These are phyloP conservation scores for Carpinus viminea DNA, from an alignment of 306 rosid species.

Conservation along the genomic window DNA sequence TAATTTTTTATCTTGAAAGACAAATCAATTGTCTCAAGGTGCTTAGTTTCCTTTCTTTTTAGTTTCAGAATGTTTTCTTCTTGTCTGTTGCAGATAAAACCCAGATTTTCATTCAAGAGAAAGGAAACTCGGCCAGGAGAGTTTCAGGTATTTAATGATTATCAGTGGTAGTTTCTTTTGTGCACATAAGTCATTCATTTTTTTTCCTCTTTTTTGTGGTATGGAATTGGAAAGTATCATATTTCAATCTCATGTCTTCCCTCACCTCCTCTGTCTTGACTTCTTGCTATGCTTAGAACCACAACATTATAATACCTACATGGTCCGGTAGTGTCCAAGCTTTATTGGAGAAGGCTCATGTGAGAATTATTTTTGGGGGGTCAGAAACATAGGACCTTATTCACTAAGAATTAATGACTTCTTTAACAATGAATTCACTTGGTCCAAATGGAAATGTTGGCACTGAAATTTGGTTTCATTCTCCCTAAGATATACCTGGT, in stretches of 20 bases:
- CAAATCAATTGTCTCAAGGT: conserved; percentile 16
- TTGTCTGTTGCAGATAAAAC: conserved; percentile 64
- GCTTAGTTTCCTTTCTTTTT: conserved; percentile 5
- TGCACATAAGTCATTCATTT: conserved; percentile 2
- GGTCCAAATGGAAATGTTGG: neutral
- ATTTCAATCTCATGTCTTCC: neutral
- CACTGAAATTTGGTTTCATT: neutral
- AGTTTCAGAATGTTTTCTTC: neutral
- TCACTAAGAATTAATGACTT: neutral
- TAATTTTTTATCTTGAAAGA: conserved; percentile 19
- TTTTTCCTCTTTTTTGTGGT: conserved; percentile 9
- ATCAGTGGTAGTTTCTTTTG: neutral
- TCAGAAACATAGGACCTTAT: neutral
- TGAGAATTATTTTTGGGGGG: neutral
- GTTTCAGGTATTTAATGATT: conserved; percentile 70
- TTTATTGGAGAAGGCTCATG: neutral
- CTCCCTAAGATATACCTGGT: neutral
- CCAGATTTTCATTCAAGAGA: conserved; percentile 89
- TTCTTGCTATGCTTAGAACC: neutral
- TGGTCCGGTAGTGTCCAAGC: neutral
- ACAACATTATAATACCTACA: neutral
- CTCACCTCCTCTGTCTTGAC: neutral
- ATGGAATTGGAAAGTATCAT: neutral
- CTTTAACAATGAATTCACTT: neutral
- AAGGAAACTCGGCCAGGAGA: conserved; percentile 95